A percentile compares a stretch with the other conserved stretches of the same genome.
phyloP scores from a whole-genome alignment of 768 basidiomycete species.

The Fistulinella prunicolor region DNA sequence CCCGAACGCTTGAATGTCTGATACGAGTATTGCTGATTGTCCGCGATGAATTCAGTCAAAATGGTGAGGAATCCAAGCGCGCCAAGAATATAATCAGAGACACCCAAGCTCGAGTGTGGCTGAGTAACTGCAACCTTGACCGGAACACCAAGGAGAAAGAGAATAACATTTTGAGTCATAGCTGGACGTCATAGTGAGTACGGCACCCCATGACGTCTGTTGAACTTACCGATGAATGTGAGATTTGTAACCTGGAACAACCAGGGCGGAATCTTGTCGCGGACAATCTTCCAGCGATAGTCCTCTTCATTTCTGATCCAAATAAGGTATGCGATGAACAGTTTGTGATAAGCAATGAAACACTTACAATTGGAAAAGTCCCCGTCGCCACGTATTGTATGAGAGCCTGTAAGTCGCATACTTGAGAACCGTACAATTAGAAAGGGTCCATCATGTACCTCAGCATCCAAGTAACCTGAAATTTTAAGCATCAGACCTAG shows the following conservation, averaged over 20 bases:
- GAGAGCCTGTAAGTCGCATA: constrained; percentile 45
- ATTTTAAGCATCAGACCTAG: not conserved
- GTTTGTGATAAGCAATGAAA: not conserved
- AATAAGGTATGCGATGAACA: not conserved
- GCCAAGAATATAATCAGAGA: constrained; percentile 63
- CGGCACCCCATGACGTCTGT: not conserved
- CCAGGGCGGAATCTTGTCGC: constrained; percentile 51
- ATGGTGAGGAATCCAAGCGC: constrained; percentile 56
- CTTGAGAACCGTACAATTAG: constrained; percentile 23
- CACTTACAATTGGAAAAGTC: constrained; percentile 68
- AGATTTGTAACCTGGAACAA: constrained; percentile 60
- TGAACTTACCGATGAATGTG: constrained; percentile 61
- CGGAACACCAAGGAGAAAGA: constrained; percentile 69
- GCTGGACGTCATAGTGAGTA: constrained; percentile 38
- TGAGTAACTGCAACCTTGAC: constrained; percentile 52
- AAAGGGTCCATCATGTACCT: constrained; percentile 35
- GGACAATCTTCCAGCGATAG: constrained; percentile 85
- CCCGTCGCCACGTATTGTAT: constrained; percentile 83
- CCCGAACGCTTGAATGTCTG: constrained; percentile 68
- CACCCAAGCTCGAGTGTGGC: constrained; percentile 48
- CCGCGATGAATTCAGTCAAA: constrained; percentile 74
- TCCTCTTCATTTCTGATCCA: constrained; percentile 71
- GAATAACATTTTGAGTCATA: constrained; percentile 73
- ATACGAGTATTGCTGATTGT: constrained; percentile 89
- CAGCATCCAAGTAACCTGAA: constrained; percentile 56